Conservation (phyloP, 768 basidiomycete species). For the Rhizopogon salebrosus region DNA sequence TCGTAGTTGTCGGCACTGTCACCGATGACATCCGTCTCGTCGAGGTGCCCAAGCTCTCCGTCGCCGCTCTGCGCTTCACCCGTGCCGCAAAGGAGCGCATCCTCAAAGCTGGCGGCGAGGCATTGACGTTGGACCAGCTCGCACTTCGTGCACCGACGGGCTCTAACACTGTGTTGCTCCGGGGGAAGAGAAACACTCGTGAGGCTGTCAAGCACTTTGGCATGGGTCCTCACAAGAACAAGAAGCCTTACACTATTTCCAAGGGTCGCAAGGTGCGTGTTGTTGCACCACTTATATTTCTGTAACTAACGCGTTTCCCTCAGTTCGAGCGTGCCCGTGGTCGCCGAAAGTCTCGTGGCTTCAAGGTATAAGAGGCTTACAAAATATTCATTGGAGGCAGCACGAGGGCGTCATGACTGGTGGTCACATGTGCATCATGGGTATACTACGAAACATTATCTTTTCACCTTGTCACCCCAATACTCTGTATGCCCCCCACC, state of each 20-base stretch:
- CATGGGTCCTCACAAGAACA: conserved; percentile 98
- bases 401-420: conserved; percentile 17
- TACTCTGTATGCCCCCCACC: conserved; percentile 17
- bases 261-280: conserved; percentile 87
- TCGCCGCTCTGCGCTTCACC: conserved; percentile 96
- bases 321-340: conserved; percentile 97
- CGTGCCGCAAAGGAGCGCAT: conserved; percentile 91
- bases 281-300: too few species aligned
- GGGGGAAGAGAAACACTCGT: conserved; percentile 88
- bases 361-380: conserved; percentile 73
- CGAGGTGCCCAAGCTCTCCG: conserved; percentile 82
- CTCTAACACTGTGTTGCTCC: conserved; percentile 87
- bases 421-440: conserved; percentile 28
- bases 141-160: conserved; percentile 93
- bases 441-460: conserved; percentile 19
- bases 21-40: conserved; percentile 92
- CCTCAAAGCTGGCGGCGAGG: conserved; percentile 92
- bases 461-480: conserved; percentile 12
- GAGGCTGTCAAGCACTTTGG: conserved; percentile 98
- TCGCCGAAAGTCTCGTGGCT: conserved; percentile 96
- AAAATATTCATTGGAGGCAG: conserved; percentile 29
- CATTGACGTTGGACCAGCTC: conserved; percentile 93
- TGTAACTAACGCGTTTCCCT: conserved; percentile 3
- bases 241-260: conserved; percentile 93
- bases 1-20: conserved; percentile 88